These are phyloP conservation scores for Ogataea glucozyma DNA, from an alignment of 805 yeast genomes.

Conservation along the genomic window DNA sequence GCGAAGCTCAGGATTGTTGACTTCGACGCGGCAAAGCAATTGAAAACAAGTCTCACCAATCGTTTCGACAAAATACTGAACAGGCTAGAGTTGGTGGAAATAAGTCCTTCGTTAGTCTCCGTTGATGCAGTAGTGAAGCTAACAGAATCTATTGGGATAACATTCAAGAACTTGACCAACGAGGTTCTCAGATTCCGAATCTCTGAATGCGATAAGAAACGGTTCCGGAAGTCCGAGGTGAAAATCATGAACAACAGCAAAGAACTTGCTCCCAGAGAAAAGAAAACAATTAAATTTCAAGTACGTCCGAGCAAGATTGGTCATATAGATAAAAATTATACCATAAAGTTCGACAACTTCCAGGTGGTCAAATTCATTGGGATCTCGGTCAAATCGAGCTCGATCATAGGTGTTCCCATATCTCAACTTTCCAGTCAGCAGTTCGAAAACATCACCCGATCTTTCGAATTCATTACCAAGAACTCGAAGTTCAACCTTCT, in stretches of 20 bases:
- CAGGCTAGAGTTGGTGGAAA: conserved; percentile 40
- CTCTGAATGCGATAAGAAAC: conserved; percentile 32
- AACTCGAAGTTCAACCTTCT: conserved; percentile 14
- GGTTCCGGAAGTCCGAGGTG: conserved; percentile 22
- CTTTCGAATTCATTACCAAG: conserved; percentile 25
- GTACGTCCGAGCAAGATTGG: conserved; percentile 20
- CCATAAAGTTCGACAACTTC: conserved; percentile 16
- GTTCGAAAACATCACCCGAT: conserved; percentile 22
- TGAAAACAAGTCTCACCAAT: conserved; percentile 40
- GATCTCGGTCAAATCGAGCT: conserved; percentile 24
- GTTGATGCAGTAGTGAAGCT: conserved; percentile 39
- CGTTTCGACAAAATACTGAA: conserved; percentile 26
- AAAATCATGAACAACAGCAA: conserved; percentile 19
- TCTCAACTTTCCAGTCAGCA: conserved; percentile 22
- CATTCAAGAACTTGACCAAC: conserved; percentile 38
- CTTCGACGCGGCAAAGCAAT: conserved; percentile 34
- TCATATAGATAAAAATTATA: conserved; percentile 17
- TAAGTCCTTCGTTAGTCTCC: conserved; percentile 46
- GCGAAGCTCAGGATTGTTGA: conserved; percentile 40
- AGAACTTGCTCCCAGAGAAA: conserved; percentile 32
- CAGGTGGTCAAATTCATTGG: conserved; percentile 21
- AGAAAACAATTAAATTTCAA: conserved; percentile 27
- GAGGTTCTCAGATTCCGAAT: conserved; percentile 42
- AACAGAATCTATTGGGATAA: conserved; percentile 31
- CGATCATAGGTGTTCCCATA: conserved; percentile 44